Evolutionary conservation across 257 asterid genomes (phyloP).

Genomic region (Solanum etuberosum): DNA sequence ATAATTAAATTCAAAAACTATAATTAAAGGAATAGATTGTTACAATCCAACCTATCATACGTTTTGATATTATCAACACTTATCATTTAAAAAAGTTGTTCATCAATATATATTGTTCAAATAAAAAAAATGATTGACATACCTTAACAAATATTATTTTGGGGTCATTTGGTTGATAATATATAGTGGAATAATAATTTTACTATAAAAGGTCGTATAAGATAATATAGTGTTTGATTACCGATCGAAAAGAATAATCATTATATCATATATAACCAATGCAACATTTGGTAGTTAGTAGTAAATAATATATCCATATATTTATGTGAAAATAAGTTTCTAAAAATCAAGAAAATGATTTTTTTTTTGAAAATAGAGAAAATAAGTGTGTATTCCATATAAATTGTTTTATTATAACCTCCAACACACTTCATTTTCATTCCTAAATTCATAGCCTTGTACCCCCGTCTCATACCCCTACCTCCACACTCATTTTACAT

Average conservation of each 20-base stretch:
- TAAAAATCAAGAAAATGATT: too few species aligned
- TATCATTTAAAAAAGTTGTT: neutral
- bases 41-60: neutral
- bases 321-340: neutral
- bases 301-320: too few species aligned
- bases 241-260: neutral
- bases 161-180: neutral
- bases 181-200: neutral
- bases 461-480: neutral
- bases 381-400: too few species aligned
- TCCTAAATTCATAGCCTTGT: too few species aligned
- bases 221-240: neutral
- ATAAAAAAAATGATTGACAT: neutral
- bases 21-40: neutral
- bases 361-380: too few species aligned
- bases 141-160: neutral
- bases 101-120: neutral
- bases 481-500: too few species aligned
- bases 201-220: neutral
- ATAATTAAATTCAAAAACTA: neutral
- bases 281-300: neutral
- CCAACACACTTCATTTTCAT: too few species aligned
- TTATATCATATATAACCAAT: neutral
- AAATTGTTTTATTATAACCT: neutral
- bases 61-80: too few species aligned